phyloP scores from a whole-genome alignment of 371 early-diverging fungal species.

The Parasitella parasitica region DNA sequence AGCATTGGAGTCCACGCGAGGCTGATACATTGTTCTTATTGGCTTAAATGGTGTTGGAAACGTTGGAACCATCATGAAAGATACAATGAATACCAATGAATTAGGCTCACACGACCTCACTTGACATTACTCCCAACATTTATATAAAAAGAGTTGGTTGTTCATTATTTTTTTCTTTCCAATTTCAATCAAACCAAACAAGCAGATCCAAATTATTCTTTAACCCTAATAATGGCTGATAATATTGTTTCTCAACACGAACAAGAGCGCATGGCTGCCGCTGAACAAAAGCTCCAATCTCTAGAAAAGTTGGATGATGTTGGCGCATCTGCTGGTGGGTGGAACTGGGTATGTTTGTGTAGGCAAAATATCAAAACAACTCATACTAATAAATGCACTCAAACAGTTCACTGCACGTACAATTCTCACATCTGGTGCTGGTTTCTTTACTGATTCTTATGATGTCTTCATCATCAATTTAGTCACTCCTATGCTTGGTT shows the following conservation, averaged over 20 bases:
- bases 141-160: constrained; percentile 19
- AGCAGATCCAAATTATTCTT: background rate
- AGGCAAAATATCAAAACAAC: no score
- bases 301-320: constrained; percentile 37
- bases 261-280: constrained; percentile 28
- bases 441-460: constrained; percentile 89
- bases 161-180: background rate
- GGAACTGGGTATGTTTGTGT: no score
- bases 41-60: constrained; percentile 9
- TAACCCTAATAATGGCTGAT: constrained; percentile 28
- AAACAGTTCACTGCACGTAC: constrained; percentile 84
- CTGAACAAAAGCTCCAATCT: constrained; percentile 36
- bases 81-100: constrained; percentile 22
- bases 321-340: constrained; percentile 35
- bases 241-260: constrained; percentile 17
- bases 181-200: background rate
- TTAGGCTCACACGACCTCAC: constrained; percentile 33
- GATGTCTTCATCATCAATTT: constrained; percentile 87
- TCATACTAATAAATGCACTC: no score
- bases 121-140: constrained; percentile 10
- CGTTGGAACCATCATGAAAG: constrained; percentile 5
- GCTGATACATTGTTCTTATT: background rate
- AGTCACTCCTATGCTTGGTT: constrained; percentile 78
- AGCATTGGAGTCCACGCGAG: constrained; percentile 23
- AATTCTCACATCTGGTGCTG: constrained; percentile 80